These are phyloP conservation scores for Cutaneotrichosporon sp. DNA, from an alignment of 1,284 basidiomycete genomes.

Conservation along the genomic window DNA sequence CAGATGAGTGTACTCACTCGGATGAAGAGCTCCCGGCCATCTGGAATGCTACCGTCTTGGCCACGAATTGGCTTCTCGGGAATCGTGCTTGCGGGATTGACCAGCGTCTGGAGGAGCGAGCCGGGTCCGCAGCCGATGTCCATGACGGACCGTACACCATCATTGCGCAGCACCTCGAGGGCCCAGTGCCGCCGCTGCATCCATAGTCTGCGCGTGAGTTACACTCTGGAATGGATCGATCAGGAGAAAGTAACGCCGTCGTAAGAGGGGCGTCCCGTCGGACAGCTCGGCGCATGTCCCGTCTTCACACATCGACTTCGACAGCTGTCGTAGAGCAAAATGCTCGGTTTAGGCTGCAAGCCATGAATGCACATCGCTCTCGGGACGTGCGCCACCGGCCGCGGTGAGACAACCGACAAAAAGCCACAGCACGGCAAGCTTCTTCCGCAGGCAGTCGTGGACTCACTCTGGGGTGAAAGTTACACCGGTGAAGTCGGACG, in stretches of 20 bases:
- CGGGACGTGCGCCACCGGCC: too few species aligned
- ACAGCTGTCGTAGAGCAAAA: too few species aligned
- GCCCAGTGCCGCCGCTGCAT: constrained; percentile 47
- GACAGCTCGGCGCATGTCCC: too few species aligned
- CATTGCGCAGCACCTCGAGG: constrained; percentile 39
- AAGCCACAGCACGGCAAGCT: too few species aligned
- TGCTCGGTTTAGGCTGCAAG: too few species aligned
- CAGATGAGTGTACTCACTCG: constrained; percentile 26
- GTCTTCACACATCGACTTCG: too few species aligned
- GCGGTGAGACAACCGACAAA: too few species aligned
- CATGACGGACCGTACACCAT: constrained; percentile 41
- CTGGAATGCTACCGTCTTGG: constrained; percentile 5
- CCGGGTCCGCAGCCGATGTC: constrained; percentile 48
- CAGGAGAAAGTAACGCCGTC: too few species aligned
- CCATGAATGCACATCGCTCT: too few species aligned
- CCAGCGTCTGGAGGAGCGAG: constrained; percentile 42
- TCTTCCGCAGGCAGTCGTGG: neutral
- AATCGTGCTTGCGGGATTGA: constrained; percentile 39
- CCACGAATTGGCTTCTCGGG: constrained; percentile 36
- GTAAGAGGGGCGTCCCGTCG: too few species aligned
- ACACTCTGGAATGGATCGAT: neutral
- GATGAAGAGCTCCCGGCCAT: constrained; percentile 36
- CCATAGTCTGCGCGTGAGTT: constrained; percentile 36
- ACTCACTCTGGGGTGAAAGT: constrained; percentile 46
- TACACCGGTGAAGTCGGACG: constrained; percentile 44